Conservation (phyloP, 164 flowering plant species). For the Aristolochia californica region DNA sequence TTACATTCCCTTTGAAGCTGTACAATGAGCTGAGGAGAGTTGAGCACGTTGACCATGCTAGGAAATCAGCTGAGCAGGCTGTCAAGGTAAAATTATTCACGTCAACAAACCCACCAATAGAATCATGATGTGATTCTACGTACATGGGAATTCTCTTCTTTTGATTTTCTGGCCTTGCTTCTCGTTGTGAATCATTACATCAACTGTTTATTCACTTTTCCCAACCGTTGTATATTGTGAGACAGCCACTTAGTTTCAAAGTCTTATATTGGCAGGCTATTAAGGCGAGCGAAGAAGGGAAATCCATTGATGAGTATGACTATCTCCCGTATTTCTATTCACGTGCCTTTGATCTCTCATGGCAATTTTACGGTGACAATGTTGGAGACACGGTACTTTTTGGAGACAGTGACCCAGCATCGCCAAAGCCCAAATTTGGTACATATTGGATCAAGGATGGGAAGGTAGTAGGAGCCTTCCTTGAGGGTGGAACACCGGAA, state of each 20-base stretch:
- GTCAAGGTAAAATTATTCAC: conserved; percentile 51
- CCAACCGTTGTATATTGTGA: no score
- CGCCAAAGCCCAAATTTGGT: conserved; percentile 71
- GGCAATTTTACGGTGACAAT: conserved; percentile 99
- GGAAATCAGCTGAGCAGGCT: conserved; percentile 99
- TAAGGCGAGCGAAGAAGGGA: conserved; percentile 73
- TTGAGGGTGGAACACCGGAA: conserved; percentile 91
- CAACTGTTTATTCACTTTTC: no score
- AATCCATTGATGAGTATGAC: conserved; percentile 65
- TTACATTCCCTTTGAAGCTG: conserved; percentile 88
- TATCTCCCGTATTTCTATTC: conserved; percentile 97
- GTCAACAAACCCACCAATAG: not conserved
- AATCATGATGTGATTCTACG: no score
- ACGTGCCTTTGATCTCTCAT: conserved; percentile 77
- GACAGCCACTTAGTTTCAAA: no score
- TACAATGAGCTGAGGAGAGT: conserved; percentile 83
- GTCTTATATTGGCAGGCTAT: conserved; percentile 47
- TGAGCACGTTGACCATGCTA: conserved; percentile 97
- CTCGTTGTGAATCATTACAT: no score
- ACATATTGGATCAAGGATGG: conserved; percentile 93
- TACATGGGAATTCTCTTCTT: no score
- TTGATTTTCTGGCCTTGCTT: no score
- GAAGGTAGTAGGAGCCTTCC: conserved; percentile 77
- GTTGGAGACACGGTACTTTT: conserved; percentile 81
- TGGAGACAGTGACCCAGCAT: conserved; percentile 64